Evolutionary conservation across 1,139 yeast species (phyloP).

Genomic region (Petasospora fabianii): DNA sequence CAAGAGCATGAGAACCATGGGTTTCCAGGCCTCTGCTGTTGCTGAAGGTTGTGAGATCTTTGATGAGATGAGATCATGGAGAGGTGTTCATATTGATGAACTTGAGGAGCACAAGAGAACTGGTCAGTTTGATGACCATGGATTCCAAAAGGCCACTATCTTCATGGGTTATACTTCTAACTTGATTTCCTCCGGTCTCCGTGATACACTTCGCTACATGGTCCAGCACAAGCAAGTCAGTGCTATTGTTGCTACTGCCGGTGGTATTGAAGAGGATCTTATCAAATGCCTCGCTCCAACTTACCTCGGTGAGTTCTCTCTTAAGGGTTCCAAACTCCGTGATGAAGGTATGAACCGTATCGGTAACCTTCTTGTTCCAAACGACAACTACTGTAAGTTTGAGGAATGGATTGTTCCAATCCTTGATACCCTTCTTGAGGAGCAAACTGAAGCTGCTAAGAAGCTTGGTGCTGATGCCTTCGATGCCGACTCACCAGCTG

Average conservation of each 20-base stretch:
- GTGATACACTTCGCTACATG: conserved; percentile 84
- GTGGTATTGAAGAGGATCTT: conserved; percentile 96
- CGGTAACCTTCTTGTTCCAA: conserved; percentile 94
- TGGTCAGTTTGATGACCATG: conserved; percentile 77
- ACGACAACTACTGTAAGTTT: conserved; percentile 93
- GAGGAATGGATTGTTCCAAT: conserved; percentile 99
- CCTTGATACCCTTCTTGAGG: conserved; percentile 79
- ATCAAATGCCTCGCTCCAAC: conserved; percentile 97
- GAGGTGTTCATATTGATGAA: conserved; percentile 68
- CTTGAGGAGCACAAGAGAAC: conserved; percentile 66
- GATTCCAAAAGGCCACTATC: conserved; percentile 81
- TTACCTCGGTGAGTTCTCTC: conserved; percentile 82
- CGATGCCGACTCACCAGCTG: conserved; percentile 56
- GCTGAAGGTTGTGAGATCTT: conserved; percentile 89
- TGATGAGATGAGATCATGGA: conserved; percentile 87
- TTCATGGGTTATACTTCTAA: conserved; percentile 97
- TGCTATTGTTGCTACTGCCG: conserved; percentile 93
- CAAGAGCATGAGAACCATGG: conserved; percentile 86
- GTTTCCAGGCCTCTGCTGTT: conserved; percentile 92
- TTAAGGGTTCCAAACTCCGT: conserved; percentile 77
- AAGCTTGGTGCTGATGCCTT: conserved; percentile 45
- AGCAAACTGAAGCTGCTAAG: conserved; percentile 69
- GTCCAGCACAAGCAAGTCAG: conserved; percentile 94
- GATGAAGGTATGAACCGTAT: conserved; percentile 97
- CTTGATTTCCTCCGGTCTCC: conserved; percentile 87